These are phyloP conservation scores for Aspergillus brunneoviolaceus DNA, from an alignment of 2,329 filamentous ascomycete species.

Conservation along the genomic window DNA sequence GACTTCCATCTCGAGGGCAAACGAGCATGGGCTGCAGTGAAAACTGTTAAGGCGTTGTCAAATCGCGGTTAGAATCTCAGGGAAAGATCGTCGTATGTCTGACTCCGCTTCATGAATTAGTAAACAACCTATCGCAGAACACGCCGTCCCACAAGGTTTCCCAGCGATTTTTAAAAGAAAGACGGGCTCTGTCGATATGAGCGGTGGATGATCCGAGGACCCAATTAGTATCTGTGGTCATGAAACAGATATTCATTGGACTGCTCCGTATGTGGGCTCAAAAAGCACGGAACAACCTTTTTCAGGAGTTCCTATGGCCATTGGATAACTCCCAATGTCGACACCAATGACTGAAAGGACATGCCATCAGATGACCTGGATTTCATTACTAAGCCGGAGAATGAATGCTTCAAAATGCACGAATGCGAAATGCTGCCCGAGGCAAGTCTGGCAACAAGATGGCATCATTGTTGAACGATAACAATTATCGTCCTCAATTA, in stretches of 20 bases:
- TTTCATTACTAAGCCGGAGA: background rate
- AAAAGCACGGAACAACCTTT: background rate
- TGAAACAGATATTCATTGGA: background rate
- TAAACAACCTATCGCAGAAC: background rate
- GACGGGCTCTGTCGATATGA: background rate
- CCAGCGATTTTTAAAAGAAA: background rate
- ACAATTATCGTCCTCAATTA: constrained; percentile 1
- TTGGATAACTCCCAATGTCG: background rate
- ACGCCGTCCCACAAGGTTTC: background rate
- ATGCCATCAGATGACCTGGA: background rate
- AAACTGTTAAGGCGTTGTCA: background rate
- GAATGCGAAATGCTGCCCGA: background rate
- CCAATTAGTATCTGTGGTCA: background rate
- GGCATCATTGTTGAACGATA: constrained; percentile 3
- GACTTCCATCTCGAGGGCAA: background rate
- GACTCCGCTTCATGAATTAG: background rate
- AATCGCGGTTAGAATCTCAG: background rate
- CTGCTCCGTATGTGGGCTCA: background rate
- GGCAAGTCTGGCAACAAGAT: background rate
- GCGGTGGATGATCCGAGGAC: background rate
- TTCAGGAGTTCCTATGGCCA: background rate
- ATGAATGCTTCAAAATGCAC: background rate
- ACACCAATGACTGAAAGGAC: background rate
- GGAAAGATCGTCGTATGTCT: background rate
- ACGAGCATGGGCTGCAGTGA: background rate